Evolutionary conservation across 257 asterid genomes (phyloP).

Genomic region (Jaltomata sinuosa): DNA sequence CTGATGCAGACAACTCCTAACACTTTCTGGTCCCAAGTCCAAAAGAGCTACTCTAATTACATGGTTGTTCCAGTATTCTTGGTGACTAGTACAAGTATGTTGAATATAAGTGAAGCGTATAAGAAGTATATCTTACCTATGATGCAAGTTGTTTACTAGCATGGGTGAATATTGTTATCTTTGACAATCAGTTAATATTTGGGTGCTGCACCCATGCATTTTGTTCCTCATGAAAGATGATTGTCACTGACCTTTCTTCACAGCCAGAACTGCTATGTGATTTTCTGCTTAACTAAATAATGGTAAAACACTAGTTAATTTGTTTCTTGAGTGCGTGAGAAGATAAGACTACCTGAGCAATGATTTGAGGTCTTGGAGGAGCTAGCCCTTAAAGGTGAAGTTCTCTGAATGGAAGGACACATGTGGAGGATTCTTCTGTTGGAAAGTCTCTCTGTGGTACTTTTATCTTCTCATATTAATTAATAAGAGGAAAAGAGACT

Average conservation of each 20-base stretch:
- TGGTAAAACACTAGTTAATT: background rate
- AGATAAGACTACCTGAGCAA: background rate
- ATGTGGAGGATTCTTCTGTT: background rate
- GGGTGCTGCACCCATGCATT: background rate
- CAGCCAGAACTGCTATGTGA: background rate
- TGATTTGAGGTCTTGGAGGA: background rate
- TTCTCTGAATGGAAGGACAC: background rate
- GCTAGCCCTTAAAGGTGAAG: background rate
- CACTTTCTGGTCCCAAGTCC: background rate
- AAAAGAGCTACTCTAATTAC: background rate
- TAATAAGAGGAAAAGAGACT: background rate
- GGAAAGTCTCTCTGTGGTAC: background rate
- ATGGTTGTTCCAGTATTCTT: background rate
- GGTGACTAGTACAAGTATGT: background rate
- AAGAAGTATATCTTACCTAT: background rate
- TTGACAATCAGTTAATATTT: background rate
- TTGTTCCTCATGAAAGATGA: background rate
- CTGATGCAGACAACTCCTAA: background rate
- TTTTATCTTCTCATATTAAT: background rate
- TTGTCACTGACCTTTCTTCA: background rate
- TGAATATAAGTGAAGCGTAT: background rate
- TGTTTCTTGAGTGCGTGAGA: background rate
- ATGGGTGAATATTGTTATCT: background rate
- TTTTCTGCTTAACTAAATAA: too few species aligned
- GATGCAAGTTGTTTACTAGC: background rate